phyloP scores from a whole-genome alignment of 148 eudicot species.

The Mesembryanthemum crystallinum region DNA sequence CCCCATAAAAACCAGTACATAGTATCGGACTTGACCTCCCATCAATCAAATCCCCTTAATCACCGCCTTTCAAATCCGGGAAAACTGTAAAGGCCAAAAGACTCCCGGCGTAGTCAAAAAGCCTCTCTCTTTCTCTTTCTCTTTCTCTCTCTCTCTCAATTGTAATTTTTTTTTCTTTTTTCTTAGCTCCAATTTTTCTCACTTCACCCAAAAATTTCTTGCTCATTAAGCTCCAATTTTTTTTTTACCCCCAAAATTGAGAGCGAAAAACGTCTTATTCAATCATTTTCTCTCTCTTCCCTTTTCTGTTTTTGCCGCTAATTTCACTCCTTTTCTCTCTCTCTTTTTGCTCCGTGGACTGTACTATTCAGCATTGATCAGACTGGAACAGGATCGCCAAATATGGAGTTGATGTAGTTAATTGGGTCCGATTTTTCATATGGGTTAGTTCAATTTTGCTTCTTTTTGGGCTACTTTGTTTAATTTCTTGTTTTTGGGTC shows the following conservation, averaged over 20 bases:
- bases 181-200: background rate
- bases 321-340: conserved; percentile 19
- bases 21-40: conserved; percentile 23
- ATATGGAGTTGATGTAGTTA: background rate
- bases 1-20: background rate
- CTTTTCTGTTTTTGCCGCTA: conserved; percentile 37
- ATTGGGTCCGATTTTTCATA: conserved; percentile 12
- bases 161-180: conserved; percentile 3
- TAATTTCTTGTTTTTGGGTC: conserved; percentile 1
- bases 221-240: conserved; percentile 30
- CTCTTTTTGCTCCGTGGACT: conserved; percentile 4
- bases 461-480: conserved; percentile 2
- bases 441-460: conserved; percentile 29
- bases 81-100: no score
- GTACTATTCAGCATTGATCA: conserved; percentile 15
- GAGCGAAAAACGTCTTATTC: conserved; percentile 13
- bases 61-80: conserved; percentile 28
- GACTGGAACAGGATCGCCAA: conserved; percentile 3
- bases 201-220: conserved; percentile 27
- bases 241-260: background rate
- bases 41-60: conserved; percentile 16
- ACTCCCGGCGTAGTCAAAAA: conserved; percentile 38
- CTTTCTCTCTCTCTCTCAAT: conserved; percentile 7
- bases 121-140: background rate
- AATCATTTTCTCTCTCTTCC: conserved; percentile 24